phyloP scores from a whole-genome alignment of 306 rosid species.

The Cercis canadensis region DNA sequence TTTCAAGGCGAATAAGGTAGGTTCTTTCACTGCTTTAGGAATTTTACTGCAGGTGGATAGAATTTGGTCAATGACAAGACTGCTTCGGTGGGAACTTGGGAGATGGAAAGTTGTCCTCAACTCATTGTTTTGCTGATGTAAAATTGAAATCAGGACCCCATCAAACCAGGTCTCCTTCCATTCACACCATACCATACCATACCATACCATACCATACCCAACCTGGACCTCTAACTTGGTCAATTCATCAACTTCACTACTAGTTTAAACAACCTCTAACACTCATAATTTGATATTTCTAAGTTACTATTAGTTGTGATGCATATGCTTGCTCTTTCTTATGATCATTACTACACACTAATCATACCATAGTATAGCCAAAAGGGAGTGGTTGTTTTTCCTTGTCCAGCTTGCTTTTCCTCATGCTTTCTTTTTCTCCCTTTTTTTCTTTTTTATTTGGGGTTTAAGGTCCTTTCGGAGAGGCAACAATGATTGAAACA shows the following conservation, averaged over 20 bases:
- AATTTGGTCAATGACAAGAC: conserved; percentile 36
- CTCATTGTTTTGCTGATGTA: neutral
- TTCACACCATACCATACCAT: neutral
- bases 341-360: neutral
- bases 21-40: conserved; percentile 7
- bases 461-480: conserved; percentile 5
- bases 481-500: conserved; percentile 45
- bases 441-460: neutral
- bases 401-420: neutral
- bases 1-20: too few species aligned
- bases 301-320: neutral
- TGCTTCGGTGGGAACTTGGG: neutral
- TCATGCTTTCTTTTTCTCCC: too few species aligned
- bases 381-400: neutral
- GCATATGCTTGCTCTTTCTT: neutral
- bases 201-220: neutral
- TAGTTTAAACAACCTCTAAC: neutral
- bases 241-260: conserved; percentile 22
- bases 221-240: neutral
- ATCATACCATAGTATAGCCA: too few species aligned
- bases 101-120: conserved; percentile 12
- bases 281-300: neutral
- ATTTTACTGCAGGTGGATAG: conserved; percentile 33
- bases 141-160: neutral
- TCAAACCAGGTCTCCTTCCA: conserved; percentile 11